These are phyloP conservation scores for Wallemia ichthyophaga DNA, from an alignment of 1,284 basidiomycete genomes.

Conservation along the genomic window DNA sequence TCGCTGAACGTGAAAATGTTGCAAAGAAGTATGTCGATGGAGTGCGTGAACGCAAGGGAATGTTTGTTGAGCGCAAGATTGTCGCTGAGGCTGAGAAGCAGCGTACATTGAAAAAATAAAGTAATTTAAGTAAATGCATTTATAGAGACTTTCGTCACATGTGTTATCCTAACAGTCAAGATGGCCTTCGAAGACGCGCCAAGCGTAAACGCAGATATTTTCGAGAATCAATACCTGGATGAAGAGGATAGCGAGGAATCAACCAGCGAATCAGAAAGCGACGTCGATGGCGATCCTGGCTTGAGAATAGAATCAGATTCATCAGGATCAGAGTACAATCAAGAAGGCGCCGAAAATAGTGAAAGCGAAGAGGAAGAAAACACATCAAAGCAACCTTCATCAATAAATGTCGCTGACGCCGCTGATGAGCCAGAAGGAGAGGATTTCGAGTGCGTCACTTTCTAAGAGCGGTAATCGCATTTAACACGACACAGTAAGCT, in stretches of 20 bases:
- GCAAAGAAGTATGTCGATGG: slow-evolving; percentile 79
- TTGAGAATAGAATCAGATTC: background rate
- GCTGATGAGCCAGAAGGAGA: background rate
- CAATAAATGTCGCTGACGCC: background rate
- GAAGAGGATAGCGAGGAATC: background rate
- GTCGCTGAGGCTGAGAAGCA: slow-evolving; percentile 89
- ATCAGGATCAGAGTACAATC: background rate
- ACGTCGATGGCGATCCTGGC: background rate
- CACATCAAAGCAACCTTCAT: background rate
- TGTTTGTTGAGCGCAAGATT: slow-evolving; percentile 76
- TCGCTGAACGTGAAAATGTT: slow-evolving; percentile 75
- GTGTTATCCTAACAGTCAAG: background rate
- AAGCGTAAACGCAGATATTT: background rate
- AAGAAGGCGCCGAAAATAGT: background rate
- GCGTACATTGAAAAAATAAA: slow-evolving; percentile 57
- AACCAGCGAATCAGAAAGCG: background rate
- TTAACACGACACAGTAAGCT: background rate
- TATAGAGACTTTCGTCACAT: background rate
- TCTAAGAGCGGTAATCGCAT: background rate
- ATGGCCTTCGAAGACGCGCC: background rate
- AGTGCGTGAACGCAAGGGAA: slow-evolving; percentile 72
- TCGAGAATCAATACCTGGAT: background rate
- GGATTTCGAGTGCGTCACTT: background rate
- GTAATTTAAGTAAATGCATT: slow-evolving; percentile 1
- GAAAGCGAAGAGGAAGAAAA: background rate